Evolutionary conservation across 306 rosid species (phyloP).

Genomic region (Dalbergia cochinchinensis): DNA sequence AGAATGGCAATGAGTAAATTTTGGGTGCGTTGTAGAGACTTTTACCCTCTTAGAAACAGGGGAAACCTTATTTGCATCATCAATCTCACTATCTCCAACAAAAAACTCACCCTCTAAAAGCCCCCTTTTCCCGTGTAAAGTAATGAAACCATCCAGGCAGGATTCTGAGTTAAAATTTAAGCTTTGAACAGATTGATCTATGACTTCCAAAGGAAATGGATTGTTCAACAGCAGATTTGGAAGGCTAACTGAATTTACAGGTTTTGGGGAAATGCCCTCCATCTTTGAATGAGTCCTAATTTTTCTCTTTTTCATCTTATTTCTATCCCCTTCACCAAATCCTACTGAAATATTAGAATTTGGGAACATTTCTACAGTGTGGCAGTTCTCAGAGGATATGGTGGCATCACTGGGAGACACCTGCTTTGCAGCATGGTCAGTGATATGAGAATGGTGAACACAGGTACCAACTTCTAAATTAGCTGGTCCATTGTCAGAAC

Average conservation of each 20-base stretch:
- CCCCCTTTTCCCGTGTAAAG: constrained; percentile 46
- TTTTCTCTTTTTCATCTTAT: constrained; percentile 52
- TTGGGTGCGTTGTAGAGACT: constrained; percentile 42
- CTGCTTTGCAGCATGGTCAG: constrained; percentile 42
- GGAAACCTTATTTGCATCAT: constrained; percentile 45
- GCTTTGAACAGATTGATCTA: constrained; percentile 55
- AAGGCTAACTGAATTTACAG: constrained; percentile 43
- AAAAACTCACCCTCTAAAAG: constrained; percentile 49
- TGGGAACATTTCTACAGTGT: constrained; percentile 41
- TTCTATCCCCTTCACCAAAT: constrained; percentile 50
- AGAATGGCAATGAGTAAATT: constrained; percentile 38
- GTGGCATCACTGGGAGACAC: constrained; percentile 45
- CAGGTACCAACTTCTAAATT: constrained; percentile 49
- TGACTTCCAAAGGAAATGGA: constrained; percentile 50
- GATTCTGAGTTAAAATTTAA: constrained; percentile 51
- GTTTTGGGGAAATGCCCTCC: constrained; percentile 46
- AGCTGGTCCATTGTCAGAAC: constrained; percentile 44
- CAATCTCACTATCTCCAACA: constrained; percentile 43
- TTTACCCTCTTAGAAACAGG: constrained; percentile 56
- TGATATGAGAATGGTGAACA: constrained; percentile 45
- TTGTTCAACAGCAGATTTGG: constrained; percentile 45
- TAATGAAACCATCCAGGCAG: constrained; percentile 41
- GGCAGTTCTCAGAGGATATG: constrained; percentile 55
- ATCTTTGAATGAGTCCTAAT: constrained; percentile 46
- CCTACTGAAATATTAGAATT: constrained; percentile 47